Evolutionary conservation across 352 stramenopile species (phyloP).

Genomic region (Phytophthora pluvialis): DNA sequence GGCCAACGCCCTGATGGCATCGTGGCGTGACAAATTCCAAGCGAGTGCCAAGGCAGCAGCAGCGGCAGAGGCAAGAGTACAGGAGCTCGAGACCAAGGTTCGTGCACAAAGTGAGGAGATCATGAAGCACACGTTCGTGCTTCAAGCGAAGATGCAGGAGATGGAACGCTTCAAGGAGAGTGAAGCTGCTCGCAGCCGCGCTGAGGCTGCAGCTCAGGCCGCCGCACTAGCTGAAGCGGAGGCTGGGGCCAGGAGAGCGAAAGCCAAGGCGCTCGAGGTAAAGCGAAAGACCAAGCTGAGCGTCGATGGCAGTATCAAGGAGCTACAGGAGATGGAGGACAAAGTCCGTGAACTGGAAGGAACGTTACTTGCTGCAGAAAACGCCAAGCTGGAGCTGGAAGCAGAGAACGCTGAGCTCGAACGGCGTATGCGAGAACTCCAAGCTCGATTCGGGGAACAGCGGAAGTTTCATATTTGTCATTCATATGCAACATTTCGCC

Average conservation of each 20-base stretch:
- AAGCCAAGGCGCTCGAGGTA: conserved; percentile 31
- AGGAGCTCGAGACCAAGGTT: conserved; percentile 58
- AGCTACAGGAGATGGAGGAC: conserved; percentile 49
- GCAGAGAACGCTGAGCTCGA: conserved; percentile 61
- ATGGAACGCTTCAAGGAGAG: conserved; percentile 60
- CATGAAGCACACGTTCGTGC: conserved; percentile 64
- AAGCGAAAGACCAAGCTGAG: conserved; percentile 36
- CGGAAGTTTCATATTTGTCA: no score
- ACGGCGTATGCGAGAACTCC: conserved; percentile 54
- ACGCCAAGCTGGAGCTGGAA: conserved; percentile 48
- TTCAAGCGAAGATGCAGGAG: conserved; percentile 60
- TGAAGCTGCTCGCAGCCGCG: conserved; percentile 44
- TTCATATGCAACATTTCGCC: no score
- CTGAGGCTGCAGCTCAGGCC: conserved; percentile 39
- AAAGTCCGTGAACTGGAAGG: conserved; percentile 46
- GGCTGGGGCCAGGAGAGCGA: conserved; percentile 31
- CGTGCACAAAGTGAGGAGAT: conserved; percentile 56
- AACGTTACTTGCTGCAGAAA: conserved; percentile 38
- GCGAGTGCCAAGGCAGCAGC: conserved; percentile 42
- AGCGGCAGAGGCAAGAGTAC: conserved; percentile 36
- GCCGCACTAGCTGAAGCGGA: conserved; percentile 42
- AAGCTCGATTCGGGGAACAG: conserved; percentile 44
- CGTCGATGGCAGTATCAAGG: conserved; percentile 31
- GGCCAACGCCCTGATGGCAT: conserved; percentile 42
- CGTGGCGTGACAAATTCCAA: conserved; percentile 68